Evolutionary conservation across 352 stramenopile species (phyloP), one percentile per base, ranked within the genome.

Genomic region (Phytophthora ohioensis): DNA sequence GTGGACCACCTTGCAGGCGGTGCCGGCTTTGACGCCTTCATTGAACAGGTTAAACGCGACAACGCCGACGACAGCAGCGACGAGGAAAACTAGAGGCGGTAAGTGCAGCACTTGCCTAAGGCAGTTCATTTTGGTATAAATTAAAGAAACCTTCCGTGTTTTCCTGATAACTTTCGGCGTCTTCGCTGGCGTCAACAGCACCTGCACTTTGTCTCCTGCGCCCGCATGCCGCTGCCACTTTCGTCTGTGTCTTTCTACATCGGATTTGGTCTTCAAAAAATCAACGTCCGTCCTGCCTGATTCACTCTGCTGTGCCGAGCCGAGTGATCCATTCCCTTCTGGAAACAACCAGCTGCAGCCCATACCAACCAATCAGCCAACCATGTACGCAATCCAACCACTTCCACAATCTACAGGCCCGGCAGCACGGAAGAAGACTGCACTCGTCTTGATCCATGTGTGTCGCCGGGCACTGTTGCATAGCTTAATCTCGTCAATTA

Each of bases 41-140:
- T 94, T 31, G 80, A 92, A 35, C 90, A 96, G 71, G 90, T 96
- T n/a, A 79, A 88, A 46, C 79, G 82, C 21, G 90, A 96, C 52
- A 94, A 95, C 5, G 72, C 78, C 3, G 54, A 53, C 12, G 49
- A 59, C 49, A 69, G 60, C 48, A 72, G 78, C 38, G 69, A 78
- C 3, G 69, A 86, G 11, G 39, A 63, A 35, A 73, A 60, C 32
- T 60, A 80, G 49, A 78, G 42, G 36, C 42, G 49, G 42, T 55
- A 65, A 61, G 56, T 65, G 52, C 51, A 71, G 47, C 48, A 75
- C 55, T 71, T 53, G 64, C 64, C 57, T 61, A 57, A 68, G 17
- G 43, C 54, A 74, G 48, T 69, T 21, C 46, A 57, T 66, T 67
- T 68, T 63, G 55, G 67, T 69, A 79, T 76, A 76, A 70, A 72